These are phyloP conservation scores for Patellifolia procumbens DNA, from an alignment of 179 eudicot species.

Conservation along the genomic window DNA sequence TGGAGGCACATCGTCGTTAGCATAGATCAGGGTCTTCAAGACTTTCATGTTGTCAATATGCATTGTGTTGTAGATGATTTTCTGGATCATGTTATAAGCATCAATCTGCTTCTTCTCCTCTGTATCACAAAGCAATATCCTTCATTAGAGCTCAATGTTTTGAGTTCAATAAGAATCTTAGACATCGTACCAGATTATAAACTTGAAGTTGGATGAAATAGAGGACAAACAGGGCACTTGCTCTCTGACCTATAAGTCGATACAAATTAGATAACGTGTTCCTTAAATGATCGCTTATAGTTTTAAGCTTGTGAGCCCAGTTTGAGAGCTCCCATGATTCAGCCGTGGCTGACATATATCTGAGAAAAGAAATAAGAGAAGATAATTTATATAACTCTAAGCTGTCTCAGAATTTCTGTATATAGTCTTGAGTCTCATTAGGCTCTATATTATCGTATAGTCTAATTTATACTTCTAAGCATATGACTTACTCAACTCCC, in stretches of 20 bases:
- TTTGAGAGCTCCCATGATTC: slow-evolving; percentile 61
- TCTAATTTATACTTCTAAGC: neutral
- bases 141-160: neutral
- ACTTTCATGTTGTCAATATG: slow-evolving; percentile 69
- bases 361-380: slow-evolving; percentile 12
- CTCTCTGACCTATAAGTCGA: slow-evolving; percentile 40
- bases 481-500: slow-evolving; percentile 50
- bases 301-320: slow-evolving; percentile 54
- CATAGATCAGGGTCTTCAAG: slow-evolving; percentile 42
- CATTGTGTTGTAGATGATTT: slow-evolving; percentile 37
- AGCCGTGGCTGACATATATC: slow-evolving; percentile 33
- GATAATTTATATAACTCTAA: neutral
- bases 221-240: neutral
- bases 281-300: slow-evolving; percentile 48
- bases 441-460: neutral
- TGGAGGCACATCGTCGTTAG: slow-evolving; percentile 46
- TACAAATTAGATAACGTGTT: slow-evolving; percentile 32
- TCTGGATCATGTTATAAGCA: slow-evolving; percentile 33
- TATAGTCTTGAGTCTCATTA: neutral
- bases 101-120: slow-evolving; percentile 48
- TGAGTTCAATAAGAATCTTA: neutral
- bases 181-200: neutral
- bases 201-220: neutral
- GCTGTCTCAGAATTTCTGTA: neutral
- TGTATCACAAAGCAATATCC: slow-evolving; percentile 22